These are phyloP conservation scores for Mucor racemosus DNA, from an alignment of 371 early-diverging fungal genomes.

Conservation along the genomic window DNA sequence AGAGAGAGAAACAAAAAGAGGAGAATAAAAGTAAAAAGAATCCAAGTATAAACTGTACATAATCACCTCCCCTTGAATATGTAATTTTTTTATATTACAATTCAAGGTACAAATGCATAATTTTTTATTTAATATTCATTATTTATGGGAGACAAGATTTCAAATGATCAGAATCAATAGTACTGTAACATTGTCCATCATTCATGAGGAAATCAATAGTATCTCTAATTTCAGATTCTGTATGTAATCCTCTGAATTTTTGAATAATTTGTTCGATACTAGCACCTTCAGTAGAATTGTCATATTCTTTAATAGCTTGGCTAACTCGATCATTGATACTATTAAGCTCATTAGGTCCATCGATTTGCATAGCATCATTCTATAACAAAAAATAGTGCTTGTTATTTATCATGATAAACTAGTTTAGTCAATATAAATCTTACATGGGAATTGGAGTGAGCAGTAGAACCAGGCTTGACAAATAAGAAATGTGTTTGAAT, in stretches of 20 bases:
- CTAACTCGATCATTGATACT: slow-evolving; percentile 22
- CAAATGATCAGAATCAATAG: slow-evolving; percentile 67
- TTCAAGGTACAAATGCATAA: not conserved
- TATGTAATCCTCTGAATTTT: slow-evolving; percentile 41
- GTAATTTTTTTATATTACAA: not conserved
- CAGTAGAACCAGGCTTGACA: slow-evolving; percentile 34
- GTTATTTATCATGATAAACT: too few relatives aligned
- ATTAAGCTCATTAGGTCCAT: not conserved
- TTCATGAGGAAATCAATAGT: slow-evolving; percentile 53
- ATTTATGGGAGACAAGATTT: slow-evolving; percentile 38
- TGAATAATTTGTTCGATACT: slow-evolving; percentile 40
- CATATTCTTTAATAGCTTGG: slow-evolving; percentile 30
- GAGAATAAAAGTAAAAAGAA: not conserved
- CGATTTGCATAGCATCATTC: slow-evolving; percentile 15
- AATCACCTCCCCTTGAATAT: not conserved
- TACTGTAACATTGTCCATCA: slow-evolving; percentile 72
- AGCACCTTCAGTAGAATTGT: slow-evolving; percentile 34
- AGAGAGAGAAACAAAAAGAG: not conserved
- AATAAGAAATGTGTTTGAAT: slow-evolving; percentile 64
- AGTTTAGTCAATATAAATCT: too few relatives aligned
- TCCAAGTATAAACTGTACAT: not conserved
- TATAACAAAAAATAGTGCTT: not conserved
- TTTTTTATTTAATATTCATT: slow-evolving; percentile 1
- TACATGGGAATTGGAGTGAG: too few relatives aligned
- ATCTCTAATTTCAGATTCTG: slow-evolving; percentile 45